Percentiles rank a stretch among this genome's conserved stretches.
Conservation (phyloP, 2,329 filamentous ascomycete genomes). For the Didymella sp. region DNA sequence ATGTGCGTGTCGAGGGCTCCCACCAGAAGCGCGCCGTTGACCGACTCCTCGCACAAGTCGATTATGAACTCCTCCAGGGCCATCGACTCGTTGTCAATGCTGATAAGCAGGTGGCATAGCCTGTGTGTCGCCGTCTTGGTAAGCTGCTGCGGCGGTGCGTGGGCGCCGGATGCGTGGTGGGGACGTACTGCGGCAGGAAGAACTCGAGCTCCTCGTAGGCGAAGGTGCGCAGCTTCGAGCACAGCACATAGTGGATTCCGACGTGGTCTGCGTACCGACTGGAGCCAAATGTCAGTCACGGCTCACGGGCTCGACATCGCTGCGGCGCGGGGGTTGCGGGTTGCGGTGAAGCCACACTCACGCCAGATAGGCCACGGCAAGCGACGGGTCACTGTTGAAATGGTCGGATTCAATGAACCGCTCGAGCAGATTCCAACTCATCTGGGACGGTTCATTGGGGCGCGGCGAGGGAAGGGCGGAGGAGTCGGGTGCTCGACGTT, state of each 20-base stretch:
- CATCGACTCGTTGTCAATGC: conserved; percentile 90
- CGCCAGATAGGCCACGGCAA: conserved; percentile 88
- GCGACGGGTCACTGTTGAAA: conserved; percentile 89
- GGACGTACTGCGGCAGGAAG: conserved; percentile 72
- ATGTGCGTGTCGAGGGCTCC: conserved; percentile 40
- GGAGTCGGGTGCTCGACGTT: conserved; percentile 3
- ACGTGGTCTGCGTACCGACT: conserved; percentile 90
- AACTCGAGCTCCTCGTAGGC: conserved; percentile 92
- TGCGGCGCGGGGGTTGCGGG: conserved; percentile 14
- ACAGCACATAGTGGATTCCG: conserved; percentile 87
- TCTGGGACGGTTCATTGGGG: conserved; percentile 53
- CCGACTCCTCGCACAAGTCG: conserved; percentile 85
- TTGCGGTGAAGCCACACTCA: conserved; percentile 58
- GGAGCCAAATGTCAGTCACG: conserved; percentile 29
- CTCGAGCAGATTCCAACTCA: conserved; percentile 83
- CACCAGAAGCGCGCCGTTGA: conserved; percentile 82
- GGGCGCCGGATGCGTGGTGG: conserved; percentile 10
- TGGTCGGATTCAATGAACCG: conserved; percentile 93
- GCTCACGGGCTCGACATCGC: background rate
- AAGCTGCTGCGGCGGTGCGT: conserved; percentile 50
- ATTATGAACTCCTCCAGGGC: conserved; percentile 86
- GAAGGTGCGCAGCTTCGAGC: conserved; percentile 87
- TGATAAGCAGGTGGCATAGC: conserved; percentile 85
- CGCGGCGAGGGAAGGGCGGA: conserved; percentile 15
- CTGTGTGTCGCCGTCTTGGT: conserved; percentile 28